Conservation (phyloP, 345 rosid species). For the Pistacia atlantica region DNA sequence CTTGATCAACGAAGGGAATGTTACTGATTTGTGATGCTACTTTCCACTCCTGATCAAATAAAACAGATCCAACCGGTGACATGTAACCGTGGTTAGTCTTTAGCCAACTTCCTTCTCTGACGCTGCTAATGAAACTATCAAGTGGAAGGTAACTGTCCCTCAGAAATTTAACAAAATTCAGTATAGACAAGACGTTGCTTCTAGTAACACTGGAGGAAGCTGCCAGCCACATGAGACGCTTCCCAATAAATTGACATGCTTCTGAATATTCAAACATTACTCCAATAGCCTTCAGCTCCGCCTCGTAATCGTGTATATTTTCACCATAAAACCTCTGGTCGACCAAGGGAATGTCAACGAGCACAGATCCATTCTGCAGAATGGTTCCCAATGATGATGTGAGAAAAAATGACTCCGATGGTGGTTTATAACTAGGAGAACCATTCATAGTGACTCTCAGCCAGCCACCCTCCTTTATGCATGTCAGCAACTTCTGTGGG, state of each 20-base stretch:
- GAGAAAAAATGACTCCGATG: constrained; percentile 62
- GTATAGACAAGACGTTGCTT: constrained; percentile 47
- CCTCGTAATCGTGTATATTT: constrained; percentile 33
- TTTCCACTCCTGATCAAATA: constrained; percentile 53
- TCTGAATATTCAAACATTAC: constrained; percentile 59
- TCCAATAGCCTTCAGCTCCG: constrained; percentile 53
- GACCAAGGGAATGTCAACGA: constrained; percentile 69
- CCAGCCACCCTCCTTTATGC: constrained; percentile 66
- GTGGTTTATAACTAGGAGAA: constrained; percentile 45
- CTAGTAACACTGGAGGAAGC: constrained; percentile 37
- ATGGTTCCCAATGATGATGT: constrained; percentile 55
- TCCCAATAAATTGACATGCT: constrained; percentile 57
- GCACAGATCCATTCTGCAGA: constrained; percentile 52
- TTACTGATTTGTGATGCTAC: constrained; percentile 52
- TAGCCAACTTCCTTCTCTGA: constrained; percentile 50
- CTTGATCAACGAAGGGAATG: constrained; percentile 51
- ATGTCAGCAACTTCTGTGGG: constrained; percentile 44
- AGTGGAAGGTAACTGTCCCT: constrained; percentile 40
- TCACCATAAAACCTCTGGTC: constrained; percentile 58
- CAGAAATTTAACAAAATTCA: constrained; percentile 56
- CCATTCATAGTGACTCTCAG: constrained; percentile 53
- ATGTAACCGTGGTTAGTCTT: constrained; percentile 40
- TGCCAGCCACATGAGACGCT: constrained; percentile 55
- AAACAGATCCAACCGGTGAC: constrained; percentile 59
- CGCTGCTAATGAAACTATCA: constrained; percentile 39